Base-by-base conservation (phyloP, 306 rosid species). In the Hippophae rhamnoides region DNA sequence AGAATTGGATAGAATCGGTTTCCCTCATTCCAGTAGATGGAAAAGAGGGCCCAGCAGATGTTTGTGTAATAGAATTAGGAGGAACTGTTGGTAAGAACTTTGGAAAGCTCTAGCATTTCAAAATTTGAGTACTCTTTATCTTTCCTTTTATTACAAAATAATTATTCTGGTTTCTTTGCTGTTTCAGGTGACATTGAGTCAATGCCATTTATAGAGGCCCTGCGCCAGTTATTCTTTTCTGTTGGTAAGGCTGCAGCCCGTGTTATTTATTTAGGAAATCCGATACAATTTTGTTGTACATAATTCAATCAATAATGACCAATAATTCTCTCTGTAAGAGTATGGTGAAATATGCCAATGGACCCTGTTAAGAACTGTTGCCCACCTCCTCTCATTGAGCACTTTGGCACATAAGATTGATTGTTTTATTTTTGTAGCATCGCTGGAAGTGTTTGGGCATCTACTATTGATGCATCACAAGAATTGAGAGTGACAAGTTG, bases 31-130 rank as follows among this genome's bases (percentile, higher is more conserved):
- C 95, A 0, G 97, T 93, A 9, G 97, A 85, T 68, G 97, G 95
- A 44, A 82, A 79, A 61, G 90, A 79, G 68, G 95, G 83, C 43
- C 84, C 95, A 48, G 95, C 99, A 11, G 94, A 88, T 79, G 99
- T 93, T 72, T 93, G 99, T 62, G 99, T 93, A 68, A 93, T 93
- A 69, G 99, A 93, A 76, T 75, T 93, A 68, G 99, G 99, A 59
- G 97, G 97, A 67, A 93, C 99, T 52, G 95, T 93, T 38, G 99
- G 99, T 93, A 82, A 63, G 80, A 38, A 41, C 52, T 68, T 58
- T 40, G 14, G 38, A 50, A 43, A 50, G 31, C 43, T 14, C 47
- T 46, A 40, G 64, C 55, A 52, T 57, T 38, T 67, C 45, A 65
- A 10, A 56, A 7, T 41, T 61, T 69, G 53, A 54, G 53, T 70